Conservation (phyloP, 306 rosid genomes). For the Oxytropis ochrocephala region DNA sequence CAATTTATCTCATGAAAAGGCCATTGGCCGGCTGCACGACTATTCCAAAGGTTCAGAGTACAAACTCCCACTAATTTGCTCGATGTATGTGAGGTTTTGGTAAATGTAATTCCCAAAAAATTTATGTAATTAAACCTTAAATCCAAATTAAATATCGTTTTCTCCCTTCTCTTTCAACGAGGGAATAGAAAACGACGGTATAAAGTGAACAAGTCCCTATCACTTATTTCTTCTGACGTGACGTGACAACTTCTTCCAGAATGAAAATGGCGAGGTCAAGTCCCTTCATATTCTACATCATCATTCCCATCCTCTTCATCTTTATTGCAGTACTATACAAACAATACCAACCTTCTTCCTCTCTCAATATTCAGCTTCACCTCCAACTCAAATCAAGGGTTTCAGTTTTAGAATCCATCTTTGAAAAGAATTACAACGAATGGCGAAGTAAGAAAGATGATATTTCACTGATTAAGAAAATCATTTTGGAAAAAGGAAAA, state of each 20-base stretch:
- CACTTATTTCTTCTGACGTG: neutral
- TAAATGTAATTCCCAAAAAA: no score
- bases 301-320: neutral
- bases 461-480: neutral
- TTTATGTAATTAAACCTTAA: no score
- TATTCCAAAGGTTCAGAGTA: no score
- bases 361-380: neutral
- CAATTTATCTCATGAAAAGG: no score
- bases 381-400: conserved; percentile 20
- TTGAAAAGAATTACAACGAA: neutral
- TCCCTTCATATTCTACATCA: conserved; percentile 4
- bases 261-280: neutral
- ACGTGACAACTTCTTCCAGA: neutral
- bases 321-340: neutral
- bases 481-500: conserved; percentile 9
- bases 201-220: neutral
- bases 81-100: no score
- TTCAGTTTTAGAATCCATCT: conserved; percentile 11
- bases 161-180: no score
- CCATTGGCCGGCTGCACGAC: no score
- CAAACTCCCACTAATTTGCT: no score
- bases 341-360: neutral
- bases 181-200: neutral
- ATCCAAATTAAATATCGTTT: no score
- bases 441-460: conserved; percentile 10